Conservation (phyloP, 2,329 filamentous ascomycete species). For the Fusarium fujikuroi region DNA sequence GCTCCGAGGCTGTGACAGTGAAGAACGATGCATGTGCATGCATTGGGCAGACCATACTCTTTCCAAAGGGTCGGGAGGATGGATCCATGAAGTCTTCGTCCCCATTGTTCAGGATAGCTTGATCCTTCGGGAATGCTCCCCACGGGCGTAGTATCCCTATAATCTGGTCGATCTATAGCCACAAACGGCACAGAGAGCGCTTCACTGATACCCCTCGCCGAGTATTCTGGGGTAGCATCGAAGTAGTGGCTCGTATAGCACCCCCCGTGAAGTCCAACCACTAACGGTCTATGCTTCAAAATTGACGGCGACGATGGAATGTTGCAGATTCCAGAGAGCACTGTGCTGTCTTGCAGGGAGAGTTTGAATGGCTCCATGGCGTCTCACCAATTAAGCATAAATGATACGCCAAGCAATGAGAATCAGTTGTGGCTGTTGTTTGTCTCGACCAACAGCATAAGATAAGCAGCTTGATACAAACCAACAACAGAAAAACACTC, state of each 20-base stretch:
- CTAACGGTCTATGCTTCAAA: slow-evolving; percentile 23
- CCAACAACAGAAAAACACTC: not conserved
- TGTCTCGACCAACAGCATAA: not conserved
- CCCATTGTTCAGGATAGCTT: slow-evolving; percentile 34
- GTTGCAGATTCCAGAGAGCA: slow-evolving; percentile 28
- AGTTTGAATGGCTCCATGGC: slow-evolving; percentile 30
- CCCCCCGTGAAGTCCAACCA: slow-evolving; percentile 38
- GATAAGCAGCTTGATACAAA: not conserved
- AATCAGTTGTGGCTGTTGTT: not conserved
- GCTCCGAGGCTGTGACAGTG: slow-evolving; percentile 35
- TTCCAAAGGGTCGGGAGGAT: slow-evolving; percentile 36
- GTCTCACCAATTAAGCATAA: not conserved
- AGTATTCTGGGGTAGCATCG: slow-evolving; percentile 28
- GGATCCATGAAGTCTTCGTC: slow-evolving; percentile 13
- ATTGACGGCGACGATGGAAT: slow-evolving; percentile 19
- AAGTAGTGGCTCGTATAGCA: slow-evolving; percentile 37
- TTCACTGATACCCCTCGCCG: slow-evolving; percentile 24
- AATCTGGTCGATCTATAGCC: slow-evolving; percentile 38
- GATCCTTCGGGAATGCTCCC: slow-evolving; percentile 24
- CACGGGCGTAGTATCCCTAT: slow-evolving; percentile 28
- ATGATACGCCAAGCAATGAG: not conserved
- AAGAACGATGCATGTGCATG: slow-evolving; percentile 31
- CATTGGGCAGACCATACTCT: slow-evolving; percentile 21
- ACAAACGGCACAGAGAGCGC: slow-evolving; percentile 32
- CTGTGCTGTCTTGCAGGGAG: slow-evolving; percentile 13